phyloP scores from a whole-genome alignment of 1,284 basidiomycete species.

The Moesziomyces sp. region DNA sequence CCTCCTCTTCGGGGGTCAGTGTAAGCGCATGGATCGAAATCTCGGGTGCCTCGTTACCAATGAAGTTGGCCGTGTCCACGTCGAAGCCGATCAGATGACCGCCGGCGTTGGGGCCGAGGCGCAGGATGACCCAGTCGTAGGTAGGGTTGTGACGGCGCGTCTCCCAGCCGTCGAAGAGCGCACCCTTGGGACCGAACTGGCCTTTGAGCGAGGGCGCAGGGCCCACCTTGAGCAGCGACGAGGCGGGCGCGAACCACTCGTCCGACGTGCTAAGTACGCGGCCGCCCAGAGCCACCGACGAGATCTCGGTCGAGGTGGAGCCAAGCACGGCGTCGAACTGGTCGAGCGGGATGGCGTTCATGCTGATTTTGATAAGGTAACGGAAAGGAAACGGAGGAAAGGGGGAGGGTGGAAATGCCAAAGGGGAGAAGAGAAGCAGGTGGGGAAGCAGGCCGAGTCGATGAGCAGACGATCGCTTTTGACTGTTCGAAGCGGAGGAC shows the following conservation, averaged over 20 bases:
- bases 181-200: slow-evolving; percentile 94
- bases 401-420: neutral
- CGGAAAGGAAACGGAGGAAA: neutral
- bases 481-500: neutral
- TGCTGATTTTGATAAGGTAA: neutral
- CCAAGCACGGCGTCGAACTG: slow-evolving; percentile 45
- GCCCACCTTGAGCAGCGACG: slow-evolving; percentile 78
- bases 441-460: neutral
- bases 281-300: slow-evolving; percentile 85
- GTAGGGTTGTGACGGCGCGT: slow-evolving; percentile 85
- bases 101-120: slow-evolving; percentile 80
- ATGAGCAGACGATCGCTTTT: neutral
- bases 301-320: slow-evolving; percentile 75
- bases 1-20: slow-evolving; percentile 40
- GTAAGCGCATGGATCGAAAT: slow-evolving; percentile 53
- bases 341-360: slow-evolving; percentile 44
- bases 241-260: slow-evolving; percentile 92
- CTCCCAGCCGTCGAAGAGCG: slow-evolving; percentile 95
- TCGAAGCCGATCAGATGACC: slow-evolving; percentile 83
- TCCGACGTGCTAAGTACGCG: slow-evolving; percentile 82
- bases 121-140: slow-evolving; percentile 92
- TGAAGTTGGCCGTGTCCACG: slow-evolving; percentile 94
- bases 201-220: slow-evolving; percentile 76
- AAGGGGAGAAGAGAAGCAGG: slow-evolving; percentile 1
- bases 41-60: slow-evolving; percentile 81